phyloP scores from a whole-genome alignment of 1,284 basidiomycete species.

The Malassezia globosa region DNA sequence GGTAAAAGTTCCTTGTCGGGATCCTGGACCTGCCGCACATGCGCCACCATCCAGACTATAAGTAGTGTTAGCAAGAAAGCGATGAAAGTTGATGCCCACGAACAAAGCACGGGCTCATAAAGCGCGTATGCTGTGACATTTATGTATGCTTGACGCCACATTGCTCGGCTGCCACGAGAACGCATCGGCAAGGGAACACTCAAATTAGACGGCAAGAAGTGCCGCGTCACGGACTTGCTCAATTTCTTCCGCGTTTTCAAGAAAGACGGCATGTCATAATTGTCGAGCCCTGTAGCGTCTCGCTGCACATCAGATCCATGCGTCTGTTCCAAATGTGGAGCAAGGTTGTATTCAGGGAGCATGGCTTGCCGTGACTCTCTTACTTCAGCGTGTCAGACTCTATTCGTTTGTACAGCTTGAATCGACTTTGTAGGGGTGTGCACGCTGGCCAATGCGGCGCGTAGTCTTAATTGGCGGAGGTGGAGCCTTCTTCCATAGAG shows the following conservation, averaged over 20 bases:
- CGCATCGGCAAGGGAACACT: too few species aligned
- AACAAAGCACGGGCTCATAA: background rate
- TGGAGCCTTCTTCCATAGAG: too few species aligned
- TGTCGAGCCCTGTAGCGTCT: too few species aligned
- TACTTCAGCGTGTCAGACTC: too few species aligned
- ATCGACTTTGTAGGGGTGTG: too few species aligned
- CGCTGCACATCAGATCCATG: too few species aligned
- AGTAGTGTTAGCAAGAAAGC: background rate
- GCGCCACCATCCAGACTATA: background rate
- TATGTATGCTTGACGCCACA: background rate
- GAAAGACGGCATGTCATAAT: background rate
- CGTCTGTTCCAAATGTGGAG: too few species aligned
- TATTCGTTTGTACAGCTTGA: too few species aligned
- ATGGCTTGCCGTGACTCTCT: too few species aligned
- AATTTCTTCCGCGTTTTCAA: background rate
- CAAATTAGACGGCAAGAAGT: background rate
- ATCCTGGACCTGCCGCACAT: constrained; percentile 50
- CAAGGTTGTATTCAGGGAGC: too few species aligned
- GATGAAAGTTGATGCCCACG: background rate
- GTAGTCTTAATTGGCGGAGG: too few species aligned
- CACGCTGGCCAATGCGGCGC: too few species aligned
- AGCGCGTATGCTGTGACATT: background rate
- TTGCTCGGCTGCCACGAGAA: background rate
- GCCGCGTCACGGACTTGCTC: background rate
- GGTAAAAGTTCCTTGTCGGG: constrained; percentile 88